Evolutionary conservation across 352 stramenopile genomes (phyloP), one percentile per base, ranked within the genome.

Genomic region (Phytophthora sojae): DNA sequence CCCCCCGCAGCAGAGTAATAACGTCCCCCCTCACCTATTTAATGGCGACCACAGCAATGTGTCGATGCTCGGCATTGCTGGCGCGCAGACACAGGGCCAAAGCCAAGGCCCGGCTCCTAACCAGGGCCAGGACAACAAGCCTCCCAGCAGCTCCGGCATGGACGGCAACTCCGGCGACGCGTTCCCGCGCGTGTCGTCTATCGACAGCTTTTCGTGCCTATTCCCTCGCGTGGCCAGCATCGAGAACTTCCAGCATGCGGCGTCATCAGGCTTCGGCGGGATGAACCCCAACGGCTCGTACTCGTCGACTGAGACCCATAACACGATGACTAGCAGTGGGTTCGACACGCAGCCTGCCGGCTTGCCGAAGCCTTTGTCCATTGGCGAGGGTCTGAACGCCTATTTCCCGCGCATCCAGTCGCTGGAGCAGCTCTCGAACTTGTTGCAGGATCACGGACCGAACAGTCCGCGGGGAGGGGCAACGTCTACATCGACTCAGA

Each of bases 221-320:
- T 95, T 95, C 60, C 88, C 88, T 15, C 88, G 88, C 35, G 88
- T 95, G 59, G 88, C 85, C 49, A 94, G 86, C 58, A 88, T 95
- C 56, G 88, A 95, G 55, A 91, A 90, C 69, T 95, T 95, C 57
- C 81, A 90, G 62, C 70, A 75, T 25, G 51, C 69, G 1, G 61
- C 73, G 21, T 73, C 59, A 11, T 75, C 69, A 25, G 71, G 76
- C 12, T 86, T 83, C 19, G 69, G 66, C 17, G 63, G 64, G 8
- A 65, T 77, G 62, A 77, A 68, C 32, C 42, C 69, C 14, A 74
- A 39, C 32, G 66, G 19, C 17, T 76, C 69, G 52, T 78, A 78
- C 52, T 54, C 65, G 25, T 62, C 67, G 11, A 73, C 69, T 1
- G 69, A 77, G 17, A 67, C 30, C 11, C 67, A 67, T 6, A 67